Conservation (phyloP, 495 filamentous ascomycete species). For the Astrothelium macrocarpum region DNA sequence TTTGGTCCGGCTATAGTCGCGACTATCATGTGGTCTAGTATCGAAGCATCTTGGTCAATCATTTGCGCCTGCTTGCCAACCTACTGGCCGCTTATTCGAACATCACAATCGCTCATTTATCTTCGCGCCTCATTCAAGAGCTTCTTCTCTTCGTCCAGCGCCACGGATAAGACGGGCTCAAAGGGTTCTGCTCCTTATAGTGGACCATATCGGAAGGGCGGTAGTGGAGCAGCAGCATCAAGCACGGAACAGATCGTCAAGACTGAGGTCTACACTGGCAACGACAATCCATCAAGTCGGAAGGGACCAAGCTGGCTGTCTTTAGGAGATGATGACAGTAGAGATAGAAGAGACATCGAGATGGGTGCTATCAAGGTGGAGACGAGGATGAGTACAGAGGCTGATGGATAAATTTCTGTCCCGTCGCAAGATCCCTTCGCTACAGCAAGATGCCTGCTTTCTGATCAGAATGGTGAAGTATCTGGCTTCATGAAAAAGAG, state of each 20-base stretch:
- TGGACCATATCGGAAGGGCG: neutral
- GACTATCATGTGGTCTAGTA: conserved; percentile 3
- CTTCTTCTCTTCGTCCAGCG: neutral
- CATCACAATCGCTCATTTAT: neutral
- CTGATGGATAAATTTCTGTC: neutral
- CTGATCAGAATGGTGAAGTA: neutral
- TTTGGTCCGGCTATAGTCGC: conserved; percentile 1
- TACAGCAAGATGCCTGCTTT: neutral
- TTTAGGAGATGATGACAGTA: neutral
- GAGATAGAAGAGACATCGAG: neutral
- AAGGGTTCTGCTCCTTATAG: neutral
- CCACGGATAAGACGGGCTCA: neutral
- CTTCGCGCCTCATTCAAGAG: neutral
- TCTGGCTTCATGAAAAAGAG: neutral
- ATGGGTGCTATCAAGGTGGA: neutral
- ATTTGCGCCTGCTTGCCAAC: neutral
- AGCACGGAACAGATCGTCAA: neutral
- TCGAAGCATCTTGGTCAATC: neutral
- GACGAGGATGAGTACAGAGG: neutral
- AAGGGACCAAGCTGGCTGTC: neutral
- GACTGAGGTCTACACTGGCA: neutral
- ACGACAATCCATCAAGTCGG: neutral
- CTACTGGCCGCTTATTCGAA: conserved; percentile 3
- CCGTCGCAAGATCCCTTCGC: neutral
- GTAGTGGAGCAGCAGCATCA: neutral